phyloP scores from a whole-genome alignment of 228 moss, liverwort and hornwort species.

The Sphagnum magellanicum region DNA sequence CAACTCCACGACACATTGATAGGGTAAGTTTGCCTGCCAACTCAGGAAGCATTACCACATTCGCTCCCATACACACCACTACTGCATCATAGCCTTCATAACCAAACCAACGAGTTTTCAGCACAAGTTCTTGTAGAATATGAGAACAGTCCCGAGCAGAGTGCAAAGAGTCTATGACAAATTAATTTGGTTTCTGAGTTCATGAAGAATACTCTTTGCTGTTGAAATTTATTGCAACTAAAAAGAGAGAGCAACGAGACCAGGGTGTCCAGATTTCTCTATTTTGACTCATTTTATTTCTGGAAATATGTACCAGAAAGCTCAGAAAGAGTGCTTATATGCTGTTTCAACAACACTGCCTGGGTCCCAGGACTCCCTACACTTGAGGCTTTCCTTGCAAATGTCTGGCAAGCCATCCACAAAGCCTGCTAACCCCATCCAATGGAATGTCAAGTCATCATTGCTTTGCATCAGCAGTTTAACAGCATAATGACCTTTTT shows the following conservation, averaged over 20 bases:
- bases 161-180: not conserved
- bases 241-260: too few species aligned
- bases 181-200: too few species aligned
- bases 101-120: not conserved
- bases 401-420: slow-evolving; percentile 75
- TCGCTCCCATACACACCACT: slow-evolving; percentile 84
- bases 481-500: too few species aligned
- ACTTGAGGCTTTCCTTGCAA: slow-evolving; percentile 24
- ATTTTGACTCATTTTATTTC: too few species aligned
- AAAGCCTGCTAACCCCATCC: slow-evolving; percentile 31
- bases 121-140: not conserved
- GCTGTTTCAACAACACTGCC: slow-evolving; percentile 43
- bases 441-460: not conserved
- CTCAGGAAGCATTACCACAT: slow-evolving; percentile 68
- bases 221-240: too few species aligned
- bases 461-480: not conserved
- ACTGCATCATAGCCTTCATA: slow-evolving; percentile 73
- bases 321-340: slow-evolving; percentile 51
- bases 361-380: slow-evolving; percentile 30
- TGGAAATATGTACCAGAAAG: slow-evolving; percentile 19
- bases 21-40: slow-evolving; percentile 72
- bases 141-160: not conserved
- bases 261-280: too few species aligned
- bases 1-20: slow-evolving; percentile 77
- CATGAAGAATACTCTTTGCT: too few species aligned